Evolutionary conservation across 352 stramenopile species (phyloP).

Genomic region (Globisporangium recalcitrans): DNA sequence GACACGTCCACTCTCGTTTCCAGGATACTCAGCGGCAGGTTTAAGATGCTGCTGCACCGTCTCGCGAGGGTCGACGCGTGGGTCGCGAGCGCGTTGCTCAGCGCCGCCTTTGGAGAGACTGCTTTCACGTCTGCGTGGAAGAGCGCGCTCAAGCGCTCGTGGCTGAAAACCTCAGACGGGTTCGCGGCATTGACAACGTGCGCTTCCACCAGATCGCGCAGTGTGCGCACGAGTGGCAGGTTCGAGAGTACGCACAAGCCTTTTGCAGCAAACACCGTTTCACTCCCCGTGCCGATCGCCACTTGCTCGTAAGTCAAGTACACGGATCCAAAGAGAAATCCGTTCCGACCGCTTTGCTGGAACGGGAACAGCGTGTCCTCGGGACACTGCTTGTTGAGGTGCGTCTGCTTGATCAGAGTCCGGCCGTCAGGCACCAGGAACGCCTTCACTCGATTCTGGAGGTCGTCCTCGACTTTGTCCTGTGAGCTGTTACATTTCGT

Average conservation of each 20-base stretch:
- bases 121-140: slow-evolving; percentile 23
- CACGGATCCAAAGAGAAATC: slow-evolving; percentile 70
- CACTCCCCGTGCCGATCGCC: slow-evolving; percentile 34
- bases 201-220: slow-evolving; percentile 54
- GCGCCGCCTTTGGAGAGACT: slow-evolving; percentile 10
- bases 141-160: slow-evolving; percentile 38
- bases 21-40: slow-evolving; percentile 30
- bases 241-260: slow-evolving; percentile 66
- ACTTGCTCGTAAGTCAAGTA: slow-evolving; percentile 71
- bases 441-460: slow-evolving; percentile 52
- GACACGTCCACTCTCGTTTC: slow-evolving; percentile 63
- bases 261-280: slow-evolving; percentile 54
- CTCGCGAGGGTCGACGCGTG: slow-evolving; percentile 27
- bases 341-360: slow-evolving; percentile 68
- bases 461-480: slow-evolving; percentile 45
- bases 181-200: slow-evolving; percentile 33
- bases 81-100: slow-evolving; percentile 24
- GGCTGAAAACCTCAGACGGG: slow-evolving; percentile 39
- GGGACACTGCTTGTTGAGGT: slow-evolving; percentile 28
- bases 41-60: slow-evolving; percentile 39
- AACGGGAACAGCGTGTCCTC: slow-evolving; percentile 66
- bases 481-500: slow-evolving; percentile 15
- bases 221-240: slow-evolving; percentile 51
- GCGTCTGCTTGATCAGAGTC: slow-evolving; percentile 37
- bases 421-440: slow-evolving; percentile 68